Evolutionary conservation across 2,329 filamentous ascomycete species (phyloP), one percentile per base, ranked within the genome.

Genomic region (Arachnomyces sp.): DNA sequence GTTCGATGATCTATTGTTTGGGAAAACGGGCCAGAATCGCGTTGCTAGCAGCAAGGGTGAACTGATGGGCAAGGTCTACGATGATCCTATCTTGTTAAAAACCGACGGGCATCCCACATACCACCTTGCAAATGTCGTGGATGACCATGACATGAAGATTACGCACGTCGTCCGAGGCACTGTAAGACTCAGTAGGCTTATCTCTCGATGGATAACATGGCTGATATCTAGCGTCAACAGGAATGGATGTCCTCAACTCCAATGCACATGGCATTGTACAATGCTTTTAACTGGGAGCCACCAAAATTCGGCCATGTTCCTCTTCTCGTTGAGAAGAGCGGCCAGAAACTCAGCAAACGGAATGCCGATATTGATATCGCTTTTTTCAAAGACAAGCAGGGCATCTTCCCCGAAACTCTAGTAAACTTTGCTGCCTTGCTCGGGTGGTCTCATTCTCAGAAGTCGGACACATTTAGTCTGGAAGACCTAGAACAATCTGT

Each of bases 231-330:
- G 46, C 12, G 4, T 21, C 16, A 25, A 40, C 39, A 85, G 73
- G 92, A 98, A 75, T 98, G 92, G 92, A 84, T 98, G 66, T 79
- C 90, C 28, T 95, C 89, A 1, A 96, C 92, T 0, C 88, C 89
- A 1, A 85, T 84, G 57, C 81, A 85, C 57, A 67, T 83, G 42
- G 74, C 74, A 28, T 60, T 92, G n/a, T 92, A 92, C 57, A 65
- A 84, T 36, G 84, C 84, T 2, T 84, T 92, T 55, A 74, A 77
- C 4, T 92, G 86, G 86, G 57, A 73, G 18, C 72, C 80, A 1
- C 86, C 86, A 0, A 62, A 67, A n/a, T 92, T 87, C 60, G 84
- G 80, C n/a, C 86, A 92, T 55, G 80, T 90, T 12, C 84, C 84
- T 5, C 71, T 92, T 2, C 74, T 92, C 1, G 76, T 84, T 17